A percentile compares a stretch with the other conserved stretches of the same genome.
Conservation (phyloP, 768 basidiomycete species). For the Hortiboletus campestris region DNA sequence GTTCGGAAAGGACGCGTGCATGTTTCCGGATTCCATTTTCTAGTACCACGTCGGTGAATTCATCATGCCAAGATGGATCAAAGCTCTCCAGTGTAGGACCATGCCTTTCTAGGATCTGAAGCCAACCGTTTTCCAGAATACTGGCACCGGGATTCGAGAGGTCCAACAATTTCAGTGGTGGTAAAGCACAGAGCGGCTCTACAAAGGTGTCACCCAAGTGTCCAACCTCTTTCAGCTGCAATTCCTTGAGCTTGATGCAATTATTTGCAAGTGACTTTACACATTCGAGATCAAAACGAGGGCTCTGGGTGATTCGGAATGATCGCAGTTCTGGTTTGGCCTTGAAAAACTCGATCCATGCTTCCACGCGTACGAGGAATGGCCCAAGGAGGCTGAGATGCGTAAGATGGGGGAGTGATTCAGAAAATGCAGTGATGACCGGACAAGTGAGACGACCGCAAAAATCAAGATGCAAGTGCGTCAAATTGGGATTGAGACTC, state of each 20-base stretch:
- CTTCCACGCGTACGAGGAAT: conserved; percentile 71
- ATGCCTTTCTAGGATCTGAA: conserved; percentile 51
- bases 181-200: conserved; percentile 39
- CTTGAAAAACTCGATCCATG: conserved; percentile 76
- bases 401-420: conserved; percentile 61
- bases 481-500: conserved; percentile 81
- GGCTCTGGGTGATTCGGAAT: conserved; percentile 82
- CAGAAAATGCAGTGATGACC: conserved; percentile 57
- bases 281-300: conserved; percentile 77
- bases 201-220: conserved; percentile 66
- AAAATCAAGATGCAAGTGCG: conserved; percentile 73
- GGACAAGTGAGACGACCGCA: conserved; percentile 79
- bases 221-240: conserved; percentile 80
- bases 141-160: conserved; percentile 60
- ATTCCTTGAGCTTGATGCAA: conserved; percentile 56
- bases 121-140: conserved; percentile 53
- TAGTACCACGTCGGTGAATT: conserved; percentile 61
- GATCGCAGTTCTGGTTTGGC: conserved; percentile 59
- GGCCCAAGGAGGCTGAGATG: conserved; percentile 84
- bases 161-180: conserved; percentile 58
- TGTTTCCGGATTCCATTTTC: conserved; percentile 55
- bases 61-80: conserved; percentile 67
- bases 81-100: conserved; percentile 59
- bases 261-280: conserved; percentile 52
- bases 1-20: conserved; percentile 44